phyloP scores from a whole-genome alignment of 2,329 filamentous ascomycete species.

The Leptographium radiaticola region DNA sequence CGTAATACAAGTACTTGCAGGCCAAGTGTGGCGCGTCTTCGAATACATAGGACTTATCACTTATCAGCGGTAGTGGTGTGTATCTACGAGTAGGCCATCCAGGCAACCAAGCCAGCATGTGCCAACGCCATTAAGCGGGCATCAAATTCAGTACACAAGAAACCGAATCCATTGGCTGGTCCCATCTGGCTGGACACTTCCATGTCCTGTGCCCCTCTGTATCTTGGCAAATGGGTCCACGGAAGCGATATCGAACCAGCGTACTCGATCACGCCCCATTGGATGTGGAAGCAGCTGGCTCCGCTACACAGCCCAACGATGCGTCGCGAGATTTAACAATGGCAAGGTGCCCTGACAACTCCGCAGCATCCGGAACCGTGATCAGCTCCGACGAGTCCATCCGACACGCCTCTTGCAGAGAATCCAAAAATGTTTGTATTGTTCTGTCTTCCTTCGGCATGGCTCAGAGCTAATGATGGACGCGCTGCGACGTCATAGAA shows the following conservation, averaged over 20 bases:
- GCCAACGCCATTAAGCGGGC: neutral
- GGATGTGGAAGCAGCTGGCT: neutral
- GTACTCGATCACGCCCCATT: conserved; percentile 11
- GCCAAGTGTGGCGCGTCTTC: neutral
- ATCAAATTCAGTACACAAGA: neutral
- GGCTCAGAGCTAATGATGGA: neutral
- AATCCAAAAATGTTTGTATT: conserved; percentile 6
- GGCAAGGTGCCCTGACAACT: conserved; percentile 4
- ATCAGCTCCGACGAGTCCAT: conserved; percentile 4
- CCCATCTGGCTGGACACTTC: neutral
- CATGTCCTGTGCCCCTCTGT: neutral
- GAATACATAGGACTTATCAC: neutral
- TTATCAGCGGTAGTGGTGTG: neutral
- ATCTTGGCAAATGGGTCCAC: conserved; percentile 22
- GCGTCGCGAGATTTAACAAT: neutral
- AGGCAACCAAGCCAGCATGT: neutral
- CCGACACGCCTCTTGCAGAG: conserved; percentile 3
- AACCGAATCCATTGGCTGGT: neutral
- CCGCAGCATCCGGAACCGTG: conserved; percentile 3
- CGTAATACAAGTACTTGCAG: neutral
- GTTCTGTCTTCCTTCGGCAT: neutral
- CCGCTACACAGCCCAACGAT: neutral
- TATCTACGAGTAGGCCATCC: neutral
- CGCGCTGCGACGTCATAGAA: neutral
- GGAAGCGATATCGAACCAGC: conserved; percentile 27